Conservation (phyloP, 2,329 filamentous ascomycete species). For the Fusarium sp. region DNA sequence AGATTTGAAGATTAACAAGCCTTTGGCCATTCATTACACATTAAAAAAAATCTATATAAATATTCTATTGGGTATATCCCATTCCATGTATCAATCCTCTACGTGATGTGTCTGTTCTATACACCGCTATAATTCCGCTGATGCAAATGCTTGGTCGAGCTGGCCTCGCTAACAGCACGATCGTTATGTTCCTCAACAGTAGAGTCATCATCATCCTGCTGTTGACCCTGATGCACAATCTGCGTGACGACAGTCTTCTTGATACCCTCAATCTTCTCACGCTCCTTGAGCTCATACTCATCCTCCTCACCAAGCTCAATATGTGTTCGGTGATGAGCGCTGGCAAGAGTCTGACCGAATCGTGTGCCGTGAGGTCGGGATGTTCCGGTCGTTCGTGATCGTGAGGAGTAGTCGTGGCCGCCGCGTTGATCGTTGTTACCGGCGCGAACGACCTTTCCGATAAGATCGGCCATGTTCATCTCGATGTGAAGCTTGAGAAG, state of each 20-base stretch:
- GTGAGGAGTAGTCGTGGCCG: conserved; percentile 32
- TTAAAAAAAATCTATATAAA: conserved; percentile 22
- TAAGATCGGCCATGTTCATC: conserved; percentile 45
- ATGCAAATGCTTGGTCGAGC: conserved; percentile 38
- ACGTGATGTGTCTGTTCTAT: neutral
- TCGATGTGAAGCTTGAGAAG: conserved; percentile 44
- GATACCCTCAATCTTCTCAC: conserved; percentile 39
- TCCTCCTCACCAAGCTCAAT: conserved; percentile 44
- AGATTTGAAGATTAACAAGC: neutral
- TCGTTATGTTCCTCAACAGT: conserved; percentile 37
- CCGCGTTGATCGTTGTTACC: conserved; percentile 30
- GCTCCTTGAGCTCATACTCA: conserved; percentile 35
- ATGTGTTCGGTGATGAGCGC: conserved; percentile 35
- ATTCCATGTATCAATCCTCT: neutral
- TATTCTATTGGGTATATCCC: neutral
- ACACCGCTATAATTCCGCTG: conserved; percentile 15
- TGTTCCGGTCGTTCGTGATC: conserved; percentile 23
- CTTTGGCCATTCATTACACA: conserved; percentile 16
- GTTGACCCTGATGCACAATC: conserved; percentile 9
- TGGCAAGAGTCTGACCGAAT: conserved; percentile 29
- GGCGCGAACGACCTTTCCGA: conserved; percentile 42
- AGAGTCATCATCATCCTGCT: conserved; percentile 21
- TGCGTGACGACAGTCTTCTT: conserved; percentile 41
- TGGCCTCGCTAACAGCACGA: conserved; percentile 37
- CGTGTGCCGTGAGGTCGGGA: conserved; percentile 23